A percentile compares a stretch with the other conserved stretches of the same genome.
Evolutionary conservation across 2,329 filamentous ascomycete genomes (phyloP).

Genomic region (Didymella segeticola): DNA sequence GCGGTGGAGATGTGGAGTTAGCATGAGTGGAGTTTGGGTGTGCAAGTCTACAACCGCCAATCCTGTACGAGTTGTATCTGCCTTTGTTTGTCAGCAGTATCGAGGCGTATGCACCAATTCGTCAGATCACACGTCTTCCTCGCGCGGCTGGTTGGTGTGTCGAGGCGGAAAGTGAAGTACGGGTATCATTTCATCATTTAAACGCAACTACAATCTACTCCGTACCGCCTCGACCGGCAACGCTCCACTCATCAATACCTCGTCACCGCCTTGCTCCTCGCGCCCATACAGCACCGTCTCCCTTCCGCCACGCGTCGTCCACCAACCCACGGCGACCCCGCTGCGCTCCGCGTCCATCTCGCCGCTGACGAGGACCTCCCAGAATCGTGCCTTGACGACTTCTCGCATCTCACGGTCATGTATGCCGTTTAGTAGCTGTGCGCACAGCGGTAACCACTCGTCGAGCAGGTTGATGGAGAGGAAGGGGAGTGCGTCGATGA

Average conservation of each 20-base stretch:
- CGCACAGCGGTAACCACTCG: conserved; percentile 80
- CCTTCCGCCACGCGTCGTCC: conserved; percentile 71
- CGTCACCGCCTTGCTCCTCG: conserved; percentile 55
- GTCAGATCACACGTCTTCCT: too few species aligned
- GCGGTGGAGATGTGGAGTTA: too few species aligned
- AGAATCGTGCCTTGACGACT: conserved; percentile 73
- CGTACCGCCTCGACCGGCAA: conserved; percentile 47
- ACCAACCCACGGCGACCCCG: conserved; percentile 82
- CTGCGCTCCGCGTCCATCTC: conserved; percentile 90
- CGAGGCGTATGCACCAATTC: too few species aligned
- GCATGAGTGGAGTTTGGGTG: too few species aligned
- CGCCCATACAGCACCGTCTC: conserved; percentile 64
- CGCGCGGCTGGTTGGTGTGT: too few species aligned
- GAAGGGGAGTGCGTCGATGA: conserved; percentile 80
- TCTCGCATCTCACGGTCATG: conserved; percentile 67
- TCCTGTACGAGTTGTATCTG: too few species aligned
- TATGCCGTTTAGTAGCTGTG: conserved; percentile 70
- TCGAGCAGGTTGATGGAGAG: conserved; percentile 73
- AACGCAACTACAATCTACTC: conserved; percentile 56
- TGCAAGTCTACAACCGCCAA: too few species aligned
- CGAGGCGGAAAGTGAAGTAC: too few species aligned
- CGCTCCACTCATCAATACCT: conserved; percentile 63
- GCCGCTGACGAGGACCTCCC: conserved; percentile 78
- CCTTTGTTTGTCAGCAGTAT: too few species aligned
- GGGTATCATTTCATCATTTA: background rate